Conservation (phyloP, 805 yeast species). For the Suhomyces vadensis region DNA sequence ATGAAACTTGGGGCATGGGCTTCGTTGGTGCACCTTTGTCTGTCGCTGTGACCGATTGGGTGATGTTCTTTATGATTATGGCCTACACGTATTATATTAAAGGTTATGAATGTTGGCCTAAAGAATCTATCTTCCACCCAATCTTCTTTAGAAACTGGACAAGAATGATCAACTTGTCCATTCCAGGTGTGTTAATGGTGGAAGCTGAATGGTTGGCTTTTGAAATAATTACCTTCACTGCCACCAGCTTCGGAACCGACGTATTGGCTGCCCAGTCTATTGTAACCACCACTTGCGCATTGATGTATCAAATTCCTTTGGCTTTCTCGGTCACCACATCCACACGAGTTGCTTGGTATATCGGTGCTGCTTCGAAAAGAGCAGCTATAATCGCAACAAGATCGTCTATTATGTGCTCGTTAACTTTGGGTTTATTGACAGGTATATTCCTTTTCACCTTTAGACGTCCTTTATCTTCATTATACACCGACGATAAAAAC, state of each 20-base stretch:
- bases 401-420: slow-evolving; percentile 37
- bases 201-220: slow-evolving; percentile 79
- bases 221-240: slow-evolving; percentile 68
- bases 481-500: slow-evolving; percentile 42
- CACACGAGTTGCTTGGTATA: slow-evolving; percentile 73
- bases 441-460: slow-evolving; percentile 39
- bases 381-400: slow-evolving; percentile 38
- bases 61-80: slow-evolving; percentile 61
- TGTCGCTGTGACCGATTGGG: slow-evolving; percentile 67
- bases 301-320: slow-evolving; percentile 73
- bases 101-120: slow-evolving; percentile 49
- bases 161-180: slow-evolving; percentile 60
- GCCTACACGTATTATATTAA: slow-evolving; percentile 45
- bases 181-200: slow-evolving; percentile 77
- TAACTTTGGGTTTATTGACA: slow-evolving; percentile 36
- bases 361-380: slow-evolving; percentile 60
- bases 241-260: slow-evolving; percentile 66
- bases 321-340: slow-evolving; percentile 75
- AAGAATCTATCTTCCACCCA: slow-evolving; percentile 23
- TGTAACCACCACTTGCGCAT: slow-evolving; percentile 64
- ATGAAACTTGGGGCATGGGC: slow-evolving; percentile 54
- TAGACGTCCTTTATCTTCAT: slow-evolving; percentile 38
- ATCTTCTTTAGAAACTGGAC: slow-evolving; percentile 55
- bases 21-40: slow-evolving; percentile 78
- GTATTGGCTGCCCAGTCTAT: slow-evolving; percentile 75